Evolutionary conservation across 2,329 filamentous ascomycete species (phyloP), one percentile per base, ranked within the genome.

Genomic region (Penicillium sp.): DNA sequence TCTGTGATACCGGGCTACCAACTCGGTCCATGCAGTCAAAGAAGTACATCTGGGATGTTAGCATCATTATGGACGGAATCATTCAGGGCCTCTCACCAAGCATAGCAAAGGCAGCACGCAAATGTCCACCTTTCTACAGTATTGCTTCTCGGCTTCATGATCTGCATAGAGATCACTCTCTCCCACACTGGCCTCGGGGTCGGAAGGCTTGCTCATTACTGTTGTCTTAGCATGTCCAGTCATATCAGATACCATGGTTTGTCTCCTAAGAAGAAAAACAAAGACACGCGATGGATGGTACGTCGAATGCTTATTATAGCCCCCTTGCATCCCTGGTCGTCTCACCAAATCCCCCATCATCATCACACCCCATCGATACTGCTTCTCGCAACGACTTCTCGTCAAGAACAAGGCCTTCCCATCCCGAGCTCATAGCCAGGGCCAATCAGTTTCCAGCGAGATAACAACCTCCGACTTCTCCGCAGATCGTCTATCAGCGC

Each of bases 101-200:
- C 64, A 68, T 3, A 73, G 54, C 29, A 70, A 64, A 0, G 71
- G 71, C 4, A 74, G 54, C 5, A 74, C 57, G 33, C 61, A 69
- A 8, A 64, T 43, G 38, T 73, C 72, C 39, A 73, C 59, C 56
- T 73, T 68, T 44, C 60, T 59, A 63, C 50, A 63, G 52, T 60
- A 68, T 14, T 48, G 58, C 45, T 20, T 62, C 53, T 55, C 68
- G 32, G 57, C 56, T 42, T 50, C 56, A 28, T 47, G 38, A 45
- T 70, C 54, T 45, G 67, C 51, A 43, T 59, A 43, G 36, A 54
- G 25, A 5, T 33, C 41, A 7, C 34, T 57, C 33, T 54, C 33
- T 2, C 37, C 36, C 9, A 32, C 13, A 8, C 41, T 36, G 14
- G 29, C 18, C 26, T 41, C 45, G 6, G 25, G 9, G 7, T 39